Evolutionary conservation across 2,329 filamentous ascomycete genomes (phyloP), one percentile per base, ranked within the genome.

Genomic region (Ceratocystis huliohia): DNA sequence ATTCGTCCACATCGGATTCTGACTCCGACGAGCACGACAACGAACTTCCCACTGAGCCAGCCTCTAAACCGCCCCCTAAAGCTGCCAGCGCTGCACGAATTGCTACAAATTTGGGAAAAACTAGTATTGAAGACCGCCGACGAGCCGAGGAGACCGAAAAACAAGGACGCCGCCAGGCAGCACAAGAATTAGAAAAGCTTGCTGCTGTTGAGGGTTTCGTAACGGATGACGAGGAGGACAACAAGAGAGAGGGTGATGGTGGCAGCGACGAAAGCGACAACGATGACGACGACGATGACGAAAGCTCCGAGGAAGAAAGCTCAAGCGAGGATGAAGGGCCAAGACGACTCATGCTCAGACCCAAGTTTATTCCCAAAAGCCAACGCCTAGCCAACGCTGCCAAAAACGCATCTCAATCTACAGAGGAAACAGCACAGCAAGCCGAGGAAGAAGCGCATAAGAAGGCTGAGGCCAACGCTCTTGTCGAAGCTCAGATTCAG

Each of bases 401-500:
- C 45, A 71, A 72, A 53, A 64, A 44, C 46, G 46, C 61, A 0
- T 59, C 44, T 2, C 22, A 59, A 17, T 22, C 61, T 48, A 68
- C 71, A 70, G 25, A 73, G 71, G 48, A 71, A 73, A 63, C 69
- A 70, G 56, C 69, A 78, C 71, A 71, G 74, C 56, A 75, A 61
- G 75, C 72, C 6, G 83, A 83, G 61, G 85, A 87, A 67, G 85
- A 82, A 66, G 84, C 81, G 1, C 82, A 84, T 45, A 85, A 84
- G 69, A 86, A 87, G 73, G 86, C 88, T 48, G 84, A 87, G 67
- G 84, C 88, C 13, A 88, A 96, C 74, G 86, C 84, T 66, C 78
- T 97, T 8, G 85, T 99, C 15, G 91, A 96, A 73, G 90, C 92
- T 71, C 91, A 97, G 73, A 85, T 97, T 56, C 86, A 88, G 72